Percentiles rank a stretch among this genome's conserved stretches.
These are phyloP conservation scores for Ophiosphaerella korrae DNA, from an alignment of 2,329 filamentous ascomycete species.

Conservation along the genomic window DNA sequence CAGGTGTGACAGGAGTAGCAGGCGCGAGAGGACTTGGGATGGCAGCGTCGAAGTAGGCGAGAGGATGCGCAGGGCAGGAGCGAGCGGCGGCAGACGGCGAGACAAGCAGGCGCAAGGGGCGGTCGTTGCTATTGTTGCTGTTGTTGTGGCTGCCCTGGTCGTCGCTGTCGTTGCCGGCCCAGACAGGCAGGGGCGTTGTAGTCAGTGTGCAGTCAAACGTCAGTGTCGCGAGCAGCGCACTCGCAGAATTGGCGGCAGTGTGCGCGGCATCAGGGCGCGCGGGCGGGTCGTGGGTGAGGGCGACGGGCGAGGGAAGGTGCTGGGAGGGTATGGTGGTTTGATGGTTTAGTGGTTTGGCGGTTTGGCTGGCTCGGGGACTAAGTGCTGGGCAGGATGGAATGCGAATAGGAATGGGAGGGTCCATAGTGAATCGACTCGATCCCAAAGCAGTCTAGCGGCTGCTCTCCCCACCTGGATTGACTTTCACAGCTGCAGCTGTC, in stretches of 20 bases:
- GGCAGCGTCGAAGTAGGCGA: too few species aligned
- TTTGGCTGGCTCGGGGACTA: not conserved
- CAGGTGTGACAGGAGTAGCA: not conserved
- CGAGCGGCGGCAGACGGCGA: too few species aligned
- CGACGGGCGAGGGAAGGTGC: not conserved
- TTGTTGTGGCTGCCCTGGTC: too few species aligned
- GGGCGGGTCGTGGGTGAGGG: slow-evolving; percentile 6
- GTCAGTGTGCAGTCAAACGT: slow-evolving; percentile 15
- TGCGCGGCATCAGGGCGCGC: slow-evolving; percentile 38
- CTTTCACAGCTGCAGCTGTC: not conserved
- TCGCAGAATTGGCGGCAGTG: slow-evolving; percentile 29
- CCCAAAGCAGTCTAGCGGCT: not conserved
- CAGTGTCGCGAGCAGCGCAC: slow-evolving; percentile 43
- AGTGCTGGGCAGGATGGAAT: slow-evolving; percentile 4
- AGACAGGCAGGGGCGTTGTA: too few species aligned
- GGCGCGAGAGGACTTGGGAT: not conserved
- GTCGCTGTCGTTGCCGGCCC: too few species aligned
- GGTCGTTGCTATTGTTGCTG: too few species aligned
- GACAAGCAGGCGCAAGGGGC: too few species aligned
- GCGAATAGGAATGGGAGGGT: not conserved
- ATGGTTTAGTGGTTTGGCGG: too few species aligned
- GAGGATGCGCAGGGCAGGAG: too few species aligned
- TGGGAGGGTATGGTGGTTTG: not conserved
- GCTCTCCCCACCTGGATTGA: not conserved
- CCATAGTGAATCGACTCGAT: too few species aligned